These are phyloP conservation scores for Lolium multiflorum DNA, from an alignment of 176 grass and related monocot genomes.

Conservation along the genomic window DNA sequence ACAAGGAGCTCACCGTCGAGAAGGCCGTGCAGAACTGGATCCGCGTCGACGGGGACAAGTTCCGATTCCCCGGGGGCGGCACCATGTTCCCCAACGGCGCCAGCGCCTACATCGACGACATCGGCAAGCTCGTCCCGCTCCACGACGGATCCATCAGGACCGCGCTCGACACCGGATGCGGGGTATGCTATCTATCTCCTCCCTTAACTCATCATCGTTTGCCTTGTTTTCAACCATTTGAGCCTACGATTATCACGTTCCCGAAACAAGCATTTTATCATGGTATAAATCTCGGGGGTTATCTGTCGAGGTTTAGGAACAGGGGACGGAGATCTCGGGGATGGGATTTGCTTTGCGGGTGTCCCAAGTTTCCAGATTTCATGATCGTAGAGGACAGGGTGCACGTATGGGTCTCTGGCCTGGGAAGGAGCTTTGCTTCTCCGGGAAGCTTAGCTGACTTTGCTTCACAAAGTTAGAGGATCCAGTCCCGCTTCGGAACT, in stretches of 20 bases:
- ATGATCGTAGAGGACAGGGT: background rate
- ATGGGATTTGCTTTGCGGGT: constrained; percentile 43
- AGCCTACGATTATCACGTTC: constrained; percentile 29
- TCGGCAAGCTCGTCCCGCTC: constrained; percentile 72
- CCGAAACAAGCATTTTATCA: background rate
- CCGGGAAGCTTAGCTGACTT: no score
- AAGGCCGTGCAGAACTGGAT: constrained; percentile 99
- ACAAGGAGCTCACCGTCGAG: constrained; percentile 93
- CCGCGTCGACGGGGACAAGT: constrained; percentile 82
- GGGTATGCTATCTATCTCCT: constrained; percentile 52
- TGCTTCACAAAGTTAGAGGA: no score
- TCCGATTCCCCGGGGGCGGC: constrained; percentile 88
- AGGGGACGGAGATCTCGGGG: constrained; percentile 46
- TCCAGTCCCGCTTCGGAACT: no score
- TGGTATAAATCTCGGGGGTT: no score
- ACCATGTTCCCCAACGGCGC: constrained; percentile 94
- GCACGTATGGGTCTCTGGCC: constrained; percentile 20
- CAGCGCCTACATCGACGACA: constrained; percentile 86
- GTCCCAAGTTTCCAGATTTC: constrained; percentile 35
- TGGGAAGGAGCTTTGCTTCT: background rate
- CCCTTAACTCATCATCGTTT: no score
- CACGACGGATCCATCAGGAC: constrained; percentile 88
- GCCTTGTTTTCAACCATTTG: no score
- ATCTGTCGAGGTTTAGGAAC: constrained; percentile 37
- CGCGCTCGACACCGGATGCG: constrained; percentile 91